Conservation (phyloP, 2,329 filamentous ascomycete genomes). For the Metarhizium album region DNA sequence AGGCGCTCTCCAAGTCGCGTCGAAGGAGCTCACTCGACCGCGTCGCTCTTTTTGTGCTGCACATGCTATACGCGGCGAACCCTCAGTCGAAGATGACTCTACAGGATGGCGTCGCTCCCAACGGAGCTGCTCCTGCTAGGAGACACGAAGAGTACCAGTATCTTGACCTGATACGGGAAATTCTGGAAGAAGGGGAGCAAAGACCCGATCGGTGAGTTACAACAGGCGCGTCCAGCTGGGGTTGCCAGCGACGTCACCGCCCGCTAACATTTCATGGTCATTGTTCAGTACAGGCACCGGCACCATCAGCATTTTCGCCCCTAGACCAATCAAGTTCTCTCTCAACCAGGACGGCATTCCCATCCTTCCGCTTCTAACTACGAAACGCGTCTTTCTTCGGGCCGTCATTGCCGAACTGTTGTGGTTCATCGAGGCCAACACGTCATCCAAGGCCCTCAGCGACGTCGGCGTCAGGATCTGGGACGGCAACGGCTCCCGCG, state of each 20-base stretch:
- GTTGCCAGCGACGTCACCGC: neutral
- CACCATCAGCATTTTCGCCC: slow-evolving; percentile 81
- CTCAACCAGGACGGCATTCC: slow-evolving; percentile 54
- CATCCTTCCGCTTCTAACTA: slow-evolving; percentile 86
- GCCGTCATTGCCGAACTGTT: slow-evolving; percentile 87
- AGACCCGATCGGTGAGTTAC: slow-evolving; percentile 66
- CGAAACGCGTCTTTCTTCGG: slow-evolving; percentile 88
- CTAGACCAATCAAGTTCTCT: slow-evolving; percentile 73
- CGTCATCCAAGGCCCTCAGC: slow-evolving; percentile 66
- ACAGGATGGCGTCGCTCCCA: neutral
- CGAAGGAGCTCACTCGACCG: neutral
- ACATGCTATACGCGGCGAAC: slow-evolving; percentile 3
- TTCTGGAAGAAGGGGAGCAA: slow-evolving; percentile 73
- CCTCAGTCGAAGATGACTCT: neutral
- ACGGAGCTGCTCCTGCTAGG: neutral
- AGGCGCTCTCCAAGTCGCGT: slow-evolving; percentile 4
- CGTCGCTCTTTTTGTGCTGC: neutral
- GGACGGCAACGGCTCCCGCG: slow-evolving; percentile 92
- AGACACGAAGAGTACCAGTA: slow-evolving; percentile 88
- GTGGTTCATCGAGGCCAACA: slow-evolving; percentile 86
- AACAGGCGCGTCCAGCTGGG: neutral
- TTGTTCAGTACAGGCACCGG: slow-evolving; percentile 75
- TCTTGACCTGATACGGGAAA: slow-evolving; percentile 76
- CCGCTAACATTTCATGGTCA: neutral
- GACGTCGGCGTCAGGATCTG: slow-evolving; percentile 87